These are phyloP conservation scores for Physcia stellaris DNA, from an alignment of 495 filamentous ascomycete genomes.

Conservation along the genomic window DNA sequence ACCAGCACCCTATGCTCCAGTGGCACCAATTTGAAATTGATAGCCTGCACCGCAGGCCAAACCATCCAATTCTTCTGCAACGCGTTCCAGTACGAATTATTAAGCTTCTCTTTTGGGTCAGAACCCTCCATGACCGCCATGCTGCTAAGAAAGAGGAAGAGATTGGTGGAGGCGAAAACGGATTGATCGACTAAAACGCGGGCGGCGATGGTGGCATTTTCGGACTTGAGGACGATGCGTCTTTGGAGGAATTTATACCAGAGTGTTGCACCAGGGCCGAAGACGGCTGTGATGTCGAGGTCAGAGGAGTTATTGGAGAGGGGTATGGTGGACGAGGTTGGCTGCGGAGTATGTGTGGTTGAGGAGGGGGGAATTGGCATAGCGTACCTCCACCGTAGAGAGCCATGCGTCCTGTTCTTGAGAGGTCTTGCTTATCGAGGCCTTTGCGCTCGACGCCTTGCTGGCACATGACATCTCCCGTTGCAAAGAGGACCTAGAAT, in stretches of 20 bases:
- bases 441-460: constrained; percentile 80
- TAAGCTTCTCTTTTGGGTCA: constrained; percentile 55
- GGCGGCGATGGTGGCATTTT: constrained; percentile 58
- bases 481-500: constrained; percentile 65
- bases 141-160: constrained; percentile 67
- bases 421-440: constrained; percentile 62
- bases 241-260: constrained; percentile 78
- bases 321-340: constrained; percentile 7
- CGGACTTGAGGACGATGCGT: constrained; percentile 47
- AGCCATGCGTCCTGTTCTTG: constrained; percentile 78
- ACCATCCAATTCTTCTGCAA: constrained; percentile 79
- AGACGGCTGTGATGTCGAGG: constrained; percentile 44
- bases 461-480: constrained; percentile 86
- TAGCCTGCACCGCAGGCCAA: constrained; percentile 82
- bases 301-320: constrained; percentile 7
- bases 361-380: constrained; percentile 4
- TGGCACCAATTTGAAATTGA: constrained; percentile 86
- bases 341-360: constrained; percentile 8
- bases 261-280: constrained; percentile 78
- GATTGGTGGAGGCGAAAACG: constrained; percentile 72
- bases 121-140: constrained; percentile 83
- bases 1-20: constrained; percentile 74
- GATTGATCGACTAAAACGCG: constrained; percentile 74
- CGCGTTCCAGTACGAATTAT: constrained; percentile 49
- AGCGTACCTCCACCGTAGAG: constrained; percentile 74